phyloP scores from a whole-genome alignment of 2,329 filamentous ascomycete genomes.

The Fusarium verrucosum region DNA sequence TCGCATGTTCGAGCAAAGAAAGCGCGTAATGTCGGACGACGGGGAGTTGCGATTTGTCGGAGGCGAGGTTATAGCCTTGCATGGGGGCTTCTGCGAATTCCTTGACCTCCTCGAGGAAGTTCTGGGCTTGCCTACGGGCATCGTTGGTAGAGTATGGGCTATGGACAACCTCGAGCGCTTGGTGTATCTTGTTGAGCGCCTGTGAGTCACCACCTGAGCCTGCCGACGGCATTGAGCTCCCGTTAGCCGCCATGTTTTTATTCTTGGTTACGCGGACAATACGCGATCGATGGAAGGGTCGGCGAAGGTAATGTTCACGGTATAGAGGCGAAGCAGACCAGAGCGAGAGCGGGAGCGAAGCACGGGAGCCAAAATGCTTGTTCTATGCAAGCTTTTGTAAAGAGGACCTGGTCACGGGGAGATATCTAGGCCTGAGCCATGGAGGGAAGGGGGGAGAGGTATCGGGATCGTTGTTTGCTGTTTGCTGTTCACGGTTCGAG shows the following conservation, averaged over 20 bases:
- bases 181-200: constrained; percentile 74
- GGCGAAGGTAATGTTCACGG: constrained; percentile 20
- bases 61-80: constrained; percentile 85
- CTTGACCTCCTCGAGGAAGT: constrained; percentile 88
- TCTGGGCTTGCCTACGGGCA: constrained; percentile 81
- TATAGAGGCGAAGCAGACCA: constrained; percentile 9
- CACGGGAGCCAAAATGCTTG: constrained; percentile 26
- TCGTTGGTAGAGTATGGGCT: constrained; percentile 82
- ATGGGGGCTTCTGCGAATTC: constrained; percentile 79
- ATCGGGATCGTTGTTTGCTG: constrained; percentile 10
- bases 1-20: constrained; percentile 87
- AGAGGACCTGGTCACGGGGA: constrained; percentile 20
- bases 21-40: constrained; percentile 94
- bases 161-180: constrained; percentile 89
- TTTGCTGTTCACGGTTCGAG: constrained; percentile 17
- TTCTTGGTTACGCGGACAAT: constrained; percentile 6
- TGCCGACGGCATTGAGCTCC: constrained; percentile 45
- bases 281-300: constrained; percentile 17
- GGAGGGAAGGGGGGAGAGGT: constrained; percentile 9
- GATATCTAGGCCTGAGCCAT: constrained; percentile 34
- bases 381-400: constrained; percentile 34
- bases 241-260: constrained; percentile 52
- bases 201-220: constrained; percentile 53
- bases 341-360: constrained; percentile 10
- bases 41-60: constrained; percentile 76